phyloP scores from a whole-genome alignment of 139 green algal genomes.

The Chlamydomonas sp. region DNA sequence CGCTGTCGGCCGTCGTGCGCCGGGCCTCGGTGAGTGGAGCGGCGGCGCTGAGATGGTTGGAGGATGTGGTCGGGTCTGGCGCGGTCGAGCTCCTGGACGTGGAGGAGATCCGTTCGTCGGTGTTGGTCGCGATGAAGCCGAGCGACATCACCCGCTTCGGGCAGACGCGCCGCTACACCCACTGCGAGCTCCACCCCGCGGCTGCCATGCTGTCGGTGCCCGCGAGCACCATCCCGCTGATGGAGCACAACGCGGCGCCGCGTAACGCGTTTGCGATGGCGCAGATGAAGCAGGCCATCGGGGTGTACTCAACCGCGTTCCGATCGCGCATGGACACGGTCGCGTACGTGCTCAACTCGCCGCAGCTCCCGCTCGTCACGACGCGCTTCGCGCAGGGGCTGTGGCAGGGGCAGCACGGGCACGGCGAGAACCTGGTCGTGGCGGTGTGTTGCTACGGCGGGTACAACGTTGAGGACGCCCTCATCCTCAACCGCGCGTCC shows the following conservation, averaged over 20 bases:
- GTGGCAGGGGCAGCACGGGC: not conserved
- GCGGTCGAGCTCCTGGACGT: slow-evolving; percentile 58
- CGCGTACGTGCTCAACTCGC: slow-evolving; percentile 29
- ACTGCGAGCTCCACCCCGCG: slow-evolving; percentile 62
- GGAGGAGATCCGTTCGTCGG: slow-evolving; percentile 51
- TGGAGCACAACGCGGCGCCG: slow-evolving; percentile 54
- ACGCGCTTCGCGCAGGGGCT: not conserved
- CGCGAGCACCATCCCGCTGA: slow-evolving; percentile 54
- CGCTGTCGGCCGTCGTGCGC: not conserved
- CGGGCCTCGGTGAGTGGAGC: too few species aligned
- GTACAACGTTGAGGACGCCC: slow-evolving; percentile 67
- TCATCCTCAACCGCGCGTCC: slow-evolving; percentile 45
- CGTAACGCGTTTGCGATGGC: slow-evolving; percentile 60
- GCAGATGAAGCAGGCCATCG: slow-evolving; percentile 49
- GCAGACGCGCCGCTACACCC: slow-evolving; percentile 40
- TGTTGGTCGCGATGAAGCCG: slow-evolving; percentile 56
- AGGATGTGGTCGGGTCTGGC: not conserved
- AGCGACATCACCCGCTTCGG: not conserved
- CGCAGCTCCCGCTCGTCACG: slow-evolving; percentile 38
- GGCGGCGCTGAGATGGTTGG: too few species aligned
- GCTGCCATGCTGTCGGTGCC: slow-evolving; percentile 47
- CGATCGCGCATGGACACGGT: slow-evolving; percentile 23
- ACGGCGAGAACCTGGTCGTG: slow-evolving; percentile 48
- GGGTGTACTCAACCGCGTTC: slow-evolving; percentile 57
- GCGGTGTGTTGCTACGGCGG: slow-evolving; percentile 55